Evolutionary conservation across 495 filamentous ascomycete species (phyloP).

Genomic region (Lasiosphaeris hirsuta): DNA sequence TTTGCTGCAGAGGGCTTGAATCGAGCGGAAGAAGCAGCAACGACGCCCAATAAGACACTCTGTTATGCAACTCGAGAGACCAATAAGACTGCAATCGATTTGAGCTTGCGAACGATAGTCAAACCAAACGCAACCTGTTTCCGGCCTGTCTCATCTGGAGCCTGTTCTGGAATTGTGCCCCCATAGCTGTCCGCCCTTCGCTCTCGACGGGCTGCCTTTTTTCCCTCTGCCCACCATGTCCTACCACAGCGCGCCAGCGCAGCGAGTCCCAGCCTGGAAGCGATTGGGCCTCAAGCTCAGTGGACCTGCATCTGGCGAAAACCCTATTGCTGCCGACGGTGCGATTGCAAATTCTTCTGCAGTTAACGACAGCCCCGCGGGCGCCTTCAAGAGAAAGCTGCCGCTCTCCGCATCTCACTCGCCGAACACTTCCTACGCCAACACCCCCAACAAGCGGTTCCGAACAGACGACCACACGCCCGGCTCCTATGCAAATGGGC

Average conservation of each 20-base stretch:
- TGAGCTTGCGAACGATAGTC: conserved; percentile 1
- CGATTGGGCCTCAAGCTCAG: conserved; percentile 74
- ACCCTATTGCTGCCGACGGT: conserved; percentile 31
- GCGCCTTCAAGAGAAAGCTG: conserved; percentile 36
- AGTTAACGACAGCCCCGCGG: conserved; percentile 27
- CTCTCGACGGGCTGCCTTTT: conserved; percentile 11
- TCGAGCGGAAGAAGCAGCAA: conserved; percentile 21
- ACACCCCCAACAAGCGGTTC: conserved; percentile 31
- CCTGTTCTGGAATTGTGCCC: background rate
- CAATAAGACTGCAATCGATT: conserved; percentile 21
- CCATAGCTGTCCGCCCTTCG: conserved; percentile 15
- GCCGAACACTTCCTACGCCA: conserved; percentile 22
- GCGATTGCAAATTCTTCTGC: conserved; percentile 15
- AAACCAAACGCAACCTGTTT: background rate
- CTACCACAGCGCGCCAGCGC: conserved; percentile 28
- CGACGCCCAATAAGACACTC: conserved; percentile 27
- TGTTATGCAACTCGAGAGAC: background rate
- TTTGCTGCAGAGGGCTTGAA: conserved; percentile 27
- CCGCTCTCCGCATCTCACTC: conserved; percentile 14
- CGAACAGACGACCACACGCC: conserved; percentile 21
- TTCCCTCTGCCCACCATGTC: conserved; percentile 29
- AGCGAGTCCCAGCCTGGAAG: conserved; percentile 70
- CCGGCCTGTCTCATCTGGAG: background rate
- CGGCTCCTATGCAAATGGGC: no score
- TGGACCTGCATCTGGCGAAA: conserved; percentile 48